Evolutionary conservation across 768 basidiomycete species (phyloP).

Genomic region (Lepiota brunneoincarnata): DNA sequence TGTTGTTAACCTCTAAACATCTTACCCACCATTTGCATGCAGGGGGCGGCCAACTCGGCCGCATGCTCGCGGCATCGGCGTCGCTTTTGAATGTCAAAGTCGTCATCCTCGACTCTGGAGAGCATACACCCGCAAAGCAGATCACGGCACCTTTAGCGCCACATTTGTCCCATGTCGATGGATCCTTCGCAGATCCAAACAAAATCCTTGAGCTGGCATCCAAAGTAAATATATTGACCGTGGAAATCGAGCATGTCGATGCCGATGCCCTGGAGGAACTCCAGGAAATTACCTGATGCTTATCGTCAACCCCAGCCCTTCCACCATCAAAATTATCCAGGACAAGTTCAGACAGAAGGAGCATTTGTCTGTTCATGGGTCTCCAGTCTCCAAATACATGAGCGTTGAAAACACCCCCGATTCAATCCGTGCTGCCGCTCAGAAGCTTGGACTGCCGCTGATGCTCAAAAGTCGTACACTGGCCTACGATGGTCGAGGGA

Average conservation of each 20-base stretch:
- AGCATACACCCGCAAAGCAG: conserved; percentile 88
- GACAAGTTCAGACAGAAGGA: conserved; percentile 75
- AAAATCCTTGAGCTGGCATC: conserved; percentile 78
- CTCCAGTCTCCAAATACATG: conserved; percentile 62
- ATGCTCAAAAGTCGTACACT: conserved; percentile 97
- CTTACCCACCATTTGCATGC: conserved; percentile 17
- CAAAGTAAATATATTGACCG: conserved; percentile 84
- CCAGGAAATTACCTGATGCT: conserved; percentile 30
- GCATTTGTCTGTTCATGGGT: conserved; percentile 65
- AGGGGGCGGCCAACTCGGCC: conserved; percentile 97
- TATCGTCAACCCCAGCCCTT: conserved; percentile 76
- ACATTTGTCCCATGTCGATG: conserved; percentile 69
- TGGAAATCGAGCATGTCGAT: conserved; percentile 97
- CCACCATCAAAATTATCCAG: conserved; percentile 85
- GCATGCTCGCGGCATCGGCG: conserved; percentile 92
- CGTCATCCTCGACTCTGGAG: conserved; percentile 81
- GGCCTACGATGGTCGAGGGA: conserved; percentile 96
- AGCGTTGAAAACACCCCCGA: conserved; percentile 52
- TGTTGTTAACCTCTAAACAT: conserved; percentile 9
- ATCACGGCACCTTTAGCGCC: conserved; percentile 56
- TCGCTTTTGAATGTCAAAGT: conserved; percentile 82
- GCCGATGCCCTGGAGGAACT: conserved; percentile 68
- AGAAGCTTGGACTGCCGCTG: conserved; percentile 74
- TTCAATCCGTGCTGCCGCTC: conserved; percentile 50
- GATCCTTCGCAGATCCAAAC: conserved; percentile 78